A percentile compares a stretch with the other conserved stretches of the same genome.
phyloP scores from a whole-genome alignment of 2,329 filamentous ascomycete genomes.

The Venturia pyrina region DNA sequence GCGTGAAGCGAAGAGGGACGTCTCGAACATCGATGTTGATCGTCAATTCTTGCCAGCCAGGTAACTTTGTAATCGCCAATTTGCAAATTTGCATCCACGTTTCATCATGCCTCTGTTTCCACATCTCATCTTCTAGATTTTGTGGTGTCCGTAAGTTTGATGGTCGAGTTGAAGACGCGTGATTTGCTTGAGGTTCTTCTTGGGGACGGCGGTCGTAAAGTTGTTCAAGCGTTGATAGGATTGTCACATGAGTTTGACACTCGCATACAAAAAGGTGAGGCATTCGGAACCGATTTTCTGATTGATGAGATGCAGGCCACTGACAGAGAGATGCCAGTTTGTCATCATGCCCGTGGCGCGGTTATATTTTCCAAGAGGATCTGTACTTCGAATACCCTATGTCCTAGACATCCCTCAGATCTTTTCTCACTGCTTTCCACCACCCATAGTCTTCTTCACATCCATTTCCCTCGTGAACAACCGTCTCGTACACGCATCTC shows the following conservation, averaged over 20 bases:
- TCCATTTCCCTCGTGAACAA: too few relatives aligned
- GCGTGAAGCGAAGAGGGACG: conserved; percentile 2
- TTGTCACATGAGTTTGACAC: neutral
- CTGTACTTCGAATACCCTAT: neutral
- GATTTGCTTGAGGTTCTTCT: neutral
- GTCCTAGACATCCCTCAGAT: too few relatives aligned
- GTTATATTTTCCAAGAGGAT: neutral
- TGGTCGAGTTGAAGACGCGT: neutral
- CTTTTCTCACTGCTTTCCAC: too few relatives aligned
- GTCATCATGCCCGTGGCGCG: neutral
- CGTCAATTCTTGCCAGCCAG: neutral
- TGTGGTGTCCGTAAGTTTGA: conserved; percentile 1
- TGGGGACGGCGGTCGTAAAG: neutral
- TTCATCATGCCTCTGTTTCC: neutral
- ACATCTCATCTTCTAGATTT: neutral
- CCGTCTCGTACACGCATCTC: too few relatives aligned
- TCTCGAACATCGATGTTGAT: conserved; percentile 3
- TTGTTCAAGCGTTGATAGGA: neutral
- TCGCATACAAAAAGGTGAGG: neutral
- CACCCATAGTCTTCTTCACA: too few relatives aligned
- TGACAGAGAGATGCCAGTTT: conserved; percentile 1
- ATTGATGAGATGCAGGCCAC: neutral
- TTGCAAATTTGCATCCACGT: neutral
- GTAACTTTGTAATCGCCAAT: neutral
- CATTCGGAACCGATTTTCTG: neutral